Evolutionary conservation across 176 grass and related monocot genomes (phyloP).

Genomic region (Tillandsia leiboldiana): DNA sequence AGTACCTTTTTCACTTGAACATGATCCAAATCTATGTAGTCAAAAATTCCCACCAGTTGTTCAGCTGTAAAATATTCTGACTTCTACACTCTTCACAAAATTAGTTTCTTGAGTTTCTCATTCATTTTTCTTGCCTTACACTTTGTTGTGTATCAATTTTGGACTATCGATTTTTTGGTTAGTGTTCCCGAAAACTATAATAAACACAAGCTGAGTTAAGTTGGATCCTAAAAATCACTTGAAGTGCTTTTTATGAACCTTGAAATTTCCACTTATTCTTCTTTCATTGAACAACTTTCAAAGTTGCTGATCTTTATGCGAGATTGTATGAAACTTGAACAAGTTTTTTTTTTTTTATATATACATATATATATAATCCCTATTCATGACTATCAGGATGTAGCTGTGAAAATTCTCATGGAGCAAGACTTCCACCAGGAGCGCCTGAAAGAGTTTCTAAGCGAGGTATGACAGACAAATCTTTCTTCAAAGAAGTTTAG

Average conservation of each 20-base stretch:
- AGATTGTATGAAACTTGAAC: background rate
- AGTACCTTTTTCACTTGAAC: no score
- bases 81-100: no score
- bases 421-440: conserved; percentile 75
- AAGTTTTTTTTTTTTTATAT: no score
- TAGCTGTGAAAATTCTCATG: conserved; percentile 86
- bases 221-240: background rate
- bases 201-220: background rate
- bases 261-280: background rate
- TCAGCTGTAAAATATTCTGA: no score
- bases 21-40: no score
- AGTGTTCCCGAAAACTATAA: background rate
- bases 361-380: background rate
- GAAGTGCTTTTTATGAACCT: background rate
- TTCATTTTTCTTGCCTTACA: background rate
- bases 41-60: no score
- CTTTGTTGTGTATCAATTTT: background rate
- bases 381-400: conserved; percentile 38
- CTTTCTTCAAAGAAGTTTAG: background rate
- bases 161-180: background rate
- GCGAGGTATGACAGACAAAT: conserved; percentile 40
- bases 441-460: conserved; percentile 61
- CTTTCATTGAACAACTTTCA: background rate
- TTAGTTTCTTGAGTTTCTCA: no score
- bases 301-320: background rate